Evolutionary conservation across 495 filamentous ascomycete genomes (phyloP).

Genomic region (Talaromyces ruber): DNA sequence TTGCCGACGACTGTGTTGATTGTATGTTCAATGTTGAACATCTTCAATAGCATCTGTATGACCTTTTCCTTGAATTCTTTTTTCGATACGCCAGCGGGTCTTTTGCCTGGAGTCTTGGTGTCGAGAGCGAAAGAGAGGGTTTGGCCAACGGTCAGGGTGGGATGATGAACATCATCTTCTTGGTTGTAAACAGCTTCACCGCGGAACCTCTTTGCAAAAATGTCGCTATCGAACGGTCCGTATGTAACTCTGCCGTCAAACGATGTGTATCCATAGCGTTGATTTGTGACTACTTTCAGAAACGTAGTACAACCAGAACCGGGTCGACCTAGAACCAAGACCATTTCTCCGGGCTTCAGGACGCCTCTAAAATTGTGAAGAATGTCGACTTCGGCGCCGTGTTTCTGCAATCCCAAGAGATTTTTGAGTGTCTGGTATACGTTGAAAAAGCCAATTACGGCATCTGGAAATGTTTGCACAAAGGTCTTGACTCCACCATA

Average conservation of each 20-base stretch:
- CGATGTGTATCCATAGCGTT: constrained; percentile 67
- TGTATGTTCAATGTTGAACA: constrained; percentile 86
- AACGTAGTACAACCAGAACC: constrained; percentile 86
- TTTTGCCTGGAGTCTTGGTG: constrained; percentile 67
- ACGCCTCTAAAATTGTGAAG: background rate
- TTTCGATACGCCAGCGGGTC: constrained; percentile 56
- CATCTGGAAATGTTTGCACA: constrained; percentile 77
- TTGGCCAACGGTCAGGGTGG: constrained; percentile 74
- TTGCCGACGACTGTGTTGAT: constrained; percentile 75
- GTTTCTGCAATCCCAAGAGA: constrained; percentile 50
- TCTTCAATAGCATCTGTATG: constrained; percentile 62
- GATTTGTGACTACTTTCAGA: constrained; percentile 76
- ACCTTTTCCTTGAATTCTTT: constrained; percentile 63
- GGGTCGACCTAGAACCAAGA: constrained; percentile 78
- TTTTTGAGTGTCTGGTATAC: constrained; percentile 49
- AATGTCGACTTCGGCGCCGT: constrained; percentile 44
- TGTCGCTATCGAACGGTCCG: constrained; percentile 55
- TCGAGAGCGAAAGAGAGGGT: constrained; percentile 79
- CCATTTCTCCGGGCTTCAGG: constrained; percentile 73
- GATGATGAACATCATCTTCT: constrained; percentile 75
- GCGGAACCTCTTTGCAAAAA: constrained; percentile 58
- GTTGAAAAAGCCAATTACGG: constrained; percentile 71
- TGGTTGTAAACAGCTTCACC: constrained; percentile 83
- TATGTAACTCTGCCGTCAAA: constrained; percentile 74
- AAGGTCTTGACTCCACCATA: constrained; percentile 67